These are phyloP conservation scores for Lobosporangium transversale DNA, from an alignment of 192 early-diverging fungal genomes.

Conservation along the genomic window DNA sequence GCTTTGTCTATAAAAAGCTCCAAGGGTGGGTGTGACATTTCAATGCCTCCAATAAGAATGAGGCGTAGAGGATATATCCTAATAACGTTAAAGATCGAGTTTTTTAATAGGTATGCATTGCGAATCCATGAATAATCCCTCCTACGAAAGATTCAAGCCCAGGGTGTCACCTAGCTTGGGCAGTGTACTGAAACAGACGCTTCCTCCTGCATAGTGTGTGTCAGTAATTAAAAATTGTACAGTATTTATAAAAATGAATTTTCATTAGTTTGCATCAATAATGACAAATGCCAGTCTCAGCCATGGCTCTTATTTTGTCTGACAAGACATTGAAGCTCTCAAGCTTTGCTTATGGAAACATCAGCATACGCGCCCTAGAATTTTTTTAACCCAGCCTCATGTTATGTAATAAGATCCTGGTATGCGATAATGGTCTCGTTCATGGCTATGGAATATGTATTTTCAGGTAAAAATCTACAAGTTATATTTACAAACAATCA, in stretches of 20 bases:
- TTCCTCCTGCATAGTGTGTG: conserved; percentile 48
- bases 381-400: conserved; percentile 13
- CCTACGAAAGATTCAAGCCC: conserved; percentile 17
- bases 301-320: no score
- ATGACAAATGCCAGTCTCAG: no score
- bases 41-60: conserved; percentile 30
- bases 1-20: conserved; percentile 37
- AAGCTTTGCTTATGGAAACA: no score
- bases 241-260: conserved; percentile 9
- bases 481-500: no score
- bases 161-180: conserved; percentile 23
- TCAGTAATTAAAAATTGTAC: no score
- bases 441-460: conserved; percentile 28
- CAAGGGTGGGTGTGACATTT: conserved; percentile 29
- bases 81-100: conserved; percentile 27
- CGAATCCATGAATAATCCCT: conserved; percentile 33
- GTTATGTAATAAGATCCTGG: conserved; percentile 12
- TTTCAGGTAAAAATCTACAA: conserved; percentile 31
- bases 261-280: not conserved
- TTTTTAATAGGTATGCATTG: conserved; percentile 5
- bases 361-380: no score
- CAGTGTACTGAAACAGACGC: conserved; percentile 11
- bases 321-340: no score
- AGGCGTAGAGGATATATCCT: no score
- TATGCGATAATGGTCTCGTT: conserved; percentile 34